These are phyloP conservation scores for Aspergillus uvarum DNA, from an alignment of 2,329 filamentous ascomycete genomes.

Conservation along the genomic window DNA sequence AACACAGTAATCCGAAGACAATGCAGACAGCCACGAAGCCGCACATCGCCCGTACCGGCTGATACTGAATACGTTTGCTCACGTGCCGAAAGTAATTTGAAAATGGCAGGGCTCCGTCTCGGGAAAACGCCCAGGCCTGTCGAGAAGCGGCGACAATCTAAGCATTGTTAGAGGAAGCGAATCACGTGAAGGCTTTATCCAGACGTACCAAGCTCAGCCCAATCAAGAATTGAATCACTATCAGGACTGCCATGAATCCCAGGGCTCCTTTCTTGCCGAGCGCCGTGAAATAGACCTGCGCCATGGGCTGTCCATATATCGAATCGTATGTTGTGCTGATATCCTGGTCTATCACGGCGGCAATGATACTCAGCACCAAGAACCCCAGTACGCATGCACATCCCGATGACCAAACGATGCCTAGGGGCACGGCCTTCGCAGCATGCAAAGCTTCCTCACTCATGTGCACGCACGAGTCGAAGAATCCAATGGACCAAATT, in stretches of 20 bases:
- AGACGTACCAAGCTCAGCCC: constrained; percentile 52
- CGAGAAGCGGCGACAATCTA: constrained; percentile 58
- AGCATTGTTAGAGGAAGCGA: not conserved
- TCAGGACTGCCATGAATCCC: constrained; percentile 58
- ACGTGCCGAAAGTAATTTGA: constrained; percentile 58
- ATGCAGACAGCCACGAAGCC: constrained; percentile 53
- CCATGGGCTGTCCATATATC: constrained; percentile 60
- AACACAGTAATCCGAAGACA: constrained; percentile 57
- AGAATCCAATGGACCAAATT: constrained; percentile 59
- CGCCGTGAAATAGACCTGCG: constrained; percentile 59
- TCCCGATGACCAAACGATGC: constrained; percentile 58
- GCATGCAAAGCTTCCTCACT: constrained; percentile 62
- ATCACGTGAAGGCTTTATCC: not conserved
- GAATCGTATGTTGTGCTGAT: constrained; percentile 50
- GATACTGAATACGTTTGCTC: constrained; percentile 55
- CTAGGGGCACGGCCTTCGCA: constrained; percentile 58
- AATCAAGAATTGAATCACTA: constrained; percentile 64
- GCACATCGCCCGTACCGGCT: constrained; percentile 58
- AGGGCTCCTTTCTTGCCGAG: constrained; percentile 60
- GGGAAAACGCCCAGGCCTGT: constrained; percentile 63
- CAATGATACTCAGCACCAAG: constrained; percentile 58
- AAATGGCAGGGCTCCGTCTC: constrained; percentile 63
- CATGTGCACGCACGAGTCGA: constrained; percentile 61
- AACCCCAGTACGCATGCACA: constrained; percentile 56
- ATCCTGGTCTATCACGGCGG: constrained; percentile 57